These are phyloP conservation scores for Toxicodendron radicans DNA, from an alignment of 345 rosid species.

Conservation along the genomic window DNA sequence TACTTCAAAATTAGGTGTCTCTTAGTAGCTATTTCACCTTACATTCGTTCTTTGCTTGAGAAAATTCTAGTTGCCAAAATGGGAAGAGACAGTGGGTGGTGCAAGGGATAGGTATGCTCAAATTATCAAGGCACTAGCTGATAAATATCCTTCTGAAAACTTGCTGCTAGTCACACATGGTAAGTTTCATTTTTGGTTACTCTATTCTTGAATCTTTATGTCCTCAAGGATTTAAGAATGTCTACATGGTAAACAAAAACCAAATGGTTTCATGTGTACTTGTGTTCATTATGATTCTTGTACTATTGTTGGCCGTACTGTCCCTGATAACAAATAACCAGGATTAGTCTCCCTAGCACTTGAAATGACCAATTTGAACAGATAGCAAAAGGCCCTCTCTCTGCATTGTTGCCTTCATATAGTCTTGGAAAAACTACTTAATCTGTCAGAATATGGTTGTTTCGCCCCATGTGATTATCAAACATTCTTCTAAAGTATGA, in stretches of 20 bases:
- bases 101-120: conserved; percentile 58
- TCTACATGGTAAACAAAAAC: neutral
- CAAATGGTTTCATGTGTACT: neutral
- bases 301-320: neutral
- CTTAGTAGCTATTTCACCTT: neutral
- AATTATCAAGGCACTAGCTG: conserved; percentile 58
- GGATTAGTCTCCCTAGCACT: neutral
- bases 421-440: neutral
- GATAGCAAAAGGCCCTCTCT: neutral
- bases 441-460: neutral
- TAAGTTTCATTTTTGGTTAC: conserved; percentile 25
- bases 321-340: neutral
- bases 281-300: neutral
- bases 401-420: neutral
- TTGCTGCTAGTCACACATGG: conserved; percentile 87
- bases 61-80: conserved; percentile 55
- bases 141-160: conserved; percentile 77
- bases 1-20: neutral
- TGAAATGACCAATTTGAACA: neutral
- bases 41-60: conserved; percentile 11
- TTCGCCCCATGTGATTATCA: neutral
- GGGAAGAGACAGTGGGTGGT: conserved; percentile 56
- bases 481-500: neutral
- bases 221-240: no score
- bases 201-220: neutral